Percentiles rank a stretch among this genome's conserved stretches.
These are phyloP conservation scores for Fusarium sp. DNA, from an alignment of 2,329 filamentous ascomycete species.

Conservation along the genomic window DNA sequence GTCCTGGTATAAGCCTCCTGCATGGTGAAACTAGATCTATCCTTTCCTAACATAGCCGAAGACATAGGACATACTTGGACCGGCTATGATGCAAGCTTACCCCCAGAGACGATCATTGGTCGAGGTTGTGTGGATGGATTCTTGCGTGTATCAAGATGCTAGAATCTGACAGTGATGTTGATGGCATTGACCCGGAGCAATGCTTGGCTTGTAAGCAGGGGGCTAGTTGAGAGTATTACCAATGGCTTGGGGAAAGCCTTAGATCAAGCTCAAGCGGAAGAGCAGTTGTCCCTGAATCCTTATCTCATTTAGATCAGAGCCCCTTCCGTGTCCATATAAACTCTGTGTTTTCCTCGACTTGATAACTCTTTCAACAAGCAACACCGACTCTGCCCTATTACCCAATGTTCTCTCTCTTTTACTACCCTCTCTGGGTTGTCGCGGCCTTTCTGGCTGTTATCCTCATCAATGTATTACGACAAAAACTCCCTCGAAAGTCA, in stretches of 20 bases:
- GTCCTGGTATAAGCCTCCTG: background rate
- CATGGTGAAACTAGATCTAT: background rate
- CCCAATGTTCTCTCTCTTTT: slow-evolving; percentile 22
- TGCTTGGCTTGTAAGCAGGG: slow-evolving; percentile 14
- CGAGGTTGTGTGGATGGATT: background rate
- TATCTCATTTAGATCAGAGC: background rate
- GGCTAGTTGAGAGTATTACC: background rate
- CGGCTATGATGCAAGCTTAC: slow-evolving; percentile 5
- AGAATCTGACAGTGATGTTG: background rate
- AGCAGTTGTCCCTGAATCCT: background rate
- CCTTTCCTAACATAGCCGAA: background rate
- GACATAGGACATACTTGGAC: background rate
- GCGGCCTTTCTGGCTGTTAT: slow-evolving; percentile 17
- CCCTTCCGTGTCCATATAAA: slow-evolving; percentile 16
- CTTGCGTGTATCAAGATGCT: slow-evolving; percentile 14
- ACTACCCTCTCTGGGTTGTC: slow-evolving; percentile 18
- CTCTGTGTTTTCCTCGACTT: background rate
- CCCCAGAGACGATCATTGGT: slow-evolving; percentile 9
- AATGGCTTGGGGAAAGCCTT: background rate
- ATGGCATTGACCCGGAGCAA: background rate
- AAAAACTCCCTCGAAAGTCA: slow-evolving; percentile 33
- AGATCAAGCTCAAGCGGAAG: background rate
- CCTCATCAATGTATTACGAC: slow-evolving; percentile 29
- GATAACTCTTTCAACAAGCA: background rate
- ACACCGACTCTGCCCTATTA: background rate